These are phyloP conservation scores for Chondrostereum purpureum DNA, from an alignment of 1,284 basidiomycete genomes.

Conservation along the genomic window DNA sequence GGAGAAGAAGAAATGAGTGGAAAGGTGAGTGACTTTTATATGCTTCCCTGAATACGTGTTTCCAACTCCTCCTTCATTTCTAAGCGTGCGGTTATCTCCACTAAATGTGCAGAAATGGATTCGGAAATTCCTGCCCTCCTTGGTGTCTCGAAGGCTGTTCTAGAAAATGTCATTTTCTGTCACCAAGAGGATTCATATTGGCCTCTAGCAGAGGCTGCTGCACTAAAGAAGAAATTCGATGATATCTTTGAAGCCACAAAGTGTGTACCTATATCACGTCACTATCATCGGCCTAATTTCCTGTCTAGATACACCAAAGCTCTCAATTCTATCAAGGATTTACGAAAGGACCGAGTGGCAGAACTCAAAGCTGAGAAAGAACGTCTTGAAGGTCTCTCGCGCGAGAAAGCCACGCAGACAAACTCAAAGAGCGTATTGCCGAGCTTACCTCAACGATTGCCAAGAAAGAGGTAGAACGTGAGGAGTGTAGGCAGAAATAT, in stretches of 20 bases:
- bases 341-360: constrained; percentile 85
- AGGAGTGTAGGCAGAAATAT: constrained; percentile 64
- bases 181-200: constrained; percentile 99
- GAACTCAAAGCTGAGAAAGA: constrained; percentile 95
- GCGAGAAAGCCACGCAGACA: constrained; percentile 86
- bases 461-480: constrained; percentile 70
- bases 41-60: neutral
- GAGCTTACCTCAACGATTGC: constrained; percentile 60
- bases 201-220: constrained; percentile 89
- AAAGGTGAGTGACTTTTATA: constrained; percentile 50
- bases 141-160: constrained; percentile 95
- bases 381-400: constrained; percentile 72
- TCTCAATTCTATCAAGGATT: constrained; percentile 83
- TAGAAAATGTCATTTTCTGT: constrained; percentile 99
- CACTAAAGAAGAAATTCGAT: constrained; percentile 97
- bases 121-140: constrained; percentile 86
- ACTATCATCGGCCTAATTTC: constrained; percentile 6
- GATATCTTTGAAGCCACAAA: constrained; percentile 99
- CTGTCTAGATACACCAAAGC: constrained; percentile 87
- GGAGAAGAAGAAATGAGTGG: constrained; percentile 60
- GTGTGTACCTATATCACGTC: constrained; percentile 30
- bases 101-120: constrained; percentile 96
- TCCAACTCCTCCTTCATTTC: constrained; percentile 1
- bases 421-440: constrained; percentile 65
- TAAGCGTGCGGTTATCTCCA: constrained; percentile 85